A percentile compares a stretch with the other conserved stretches of the same genome.
phyloP scores from a whole-genome alignment of 2,329 filamentous ascomycete genomes.

The Pseudogymnoascus sp. region DNA sequence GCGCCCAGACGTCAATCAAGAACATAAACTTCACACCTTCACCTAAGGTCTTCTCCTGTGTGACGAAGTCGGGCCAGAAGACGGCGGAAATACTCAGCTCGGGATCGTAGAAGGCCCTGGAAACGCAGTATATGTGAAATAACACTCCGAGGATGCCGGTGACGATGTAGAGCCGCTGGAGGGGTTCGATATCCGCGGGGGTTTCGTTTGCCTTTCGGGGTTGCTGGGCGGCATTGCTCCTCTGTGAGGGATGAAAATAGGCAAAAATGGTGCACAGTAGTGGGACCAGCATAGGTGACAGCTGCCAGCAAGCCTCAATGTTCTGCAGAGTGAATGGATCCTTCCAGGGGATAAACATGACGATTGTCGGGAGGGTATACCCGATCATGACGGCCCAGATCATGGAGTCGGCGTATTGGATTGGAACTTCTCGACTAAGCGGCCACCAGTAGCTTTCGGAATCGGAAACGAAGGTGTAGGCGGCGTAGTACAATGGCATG shows the following conservation, averaged over 20 bases:
- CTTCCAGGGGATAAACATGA: background rate
- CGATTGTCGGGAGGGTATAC: background rate
- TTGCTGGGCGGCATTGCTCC: background rate
- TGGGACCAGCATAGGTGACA: background rate
- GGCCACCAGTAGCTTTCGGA: constrained; percentile 8
- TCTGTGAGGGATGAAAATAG: background rate
- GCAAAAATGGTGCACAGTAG: background rate
- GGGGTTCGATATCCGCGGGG: background rate
- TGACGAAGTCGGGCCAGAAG: background rate
- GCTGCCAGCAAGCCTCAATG: background rate
- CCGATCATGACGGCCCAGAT: constrained; percentile 1
- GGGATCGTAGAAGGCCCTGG: background rate
- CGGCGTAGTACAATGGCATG: constrained; percentile 5
- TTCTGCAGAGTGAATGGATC: background rate
- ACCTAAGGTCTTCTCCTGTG: background rate
- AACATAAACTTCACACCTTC: background rate
- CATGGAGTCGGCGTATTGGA: constrained; percentile 3
- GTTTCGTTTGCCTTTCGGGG: background rate
- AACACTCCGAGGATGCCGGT: background rate
- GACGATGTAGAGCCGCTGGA: background rate
- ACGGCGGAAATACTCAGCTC: background rate
- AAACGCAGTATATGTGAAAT: background rate
- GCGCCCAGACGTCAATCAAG: background rate
- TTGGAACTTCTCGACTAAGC: background rate
- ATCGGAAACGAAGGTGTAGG: background rate